These are phyloP conservation scores for Pestalotiopsis sp. DNA, from an alignment of 2,329 filamentous ascomycete species.

Conservation along the genomic window DNA sequence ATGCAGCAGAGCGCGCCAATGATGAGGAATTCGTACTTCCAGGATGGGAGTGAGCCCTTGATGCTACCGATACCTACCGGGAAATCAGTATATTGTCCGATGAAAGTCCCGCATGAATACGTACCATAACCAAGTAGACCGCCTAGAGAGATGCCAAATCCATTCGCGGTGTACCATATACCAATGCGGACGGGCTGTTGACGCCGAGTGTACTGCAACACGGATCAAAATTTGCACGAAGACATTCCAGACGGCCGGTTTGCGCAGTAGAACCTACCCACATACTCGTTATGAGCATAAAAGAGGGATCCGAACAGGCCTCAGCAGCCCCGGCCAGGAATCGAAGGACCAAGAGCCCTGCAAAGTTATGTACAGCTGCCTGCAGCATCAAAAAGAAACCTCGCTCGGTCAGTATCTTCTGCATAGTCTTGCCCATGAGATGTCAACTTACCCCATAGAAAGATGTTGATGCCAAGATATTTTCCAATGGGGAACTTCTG, in stretches of 20 bases:
- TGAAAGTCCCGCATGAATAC: not conserved
- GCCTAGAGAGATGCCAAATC: constrained; percentile 56
- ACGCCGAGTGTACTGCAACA: constrained; percentile 48
- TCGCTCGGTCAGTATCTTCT: not conserved
- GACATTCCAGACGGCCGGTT: not conserved
- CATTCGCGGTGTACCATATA: constrained; percentile 58
- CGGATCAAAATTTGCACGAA: not conserved
- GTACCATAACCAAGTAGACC: constrained; percentile 54
- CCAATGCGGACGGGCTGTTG: constrained; percentile 60
- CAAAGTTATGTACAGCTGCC: constrained; percentile 52
- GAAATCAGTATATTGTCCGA: not conserved
- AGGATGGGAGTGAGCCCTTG: constrained; percentile 51
- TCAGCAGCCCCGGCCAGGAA: constrained; percentile 57
- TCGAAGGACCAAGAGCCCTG: constrained; percentile 51
- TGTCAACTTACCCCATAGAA: constrained; percentile 34
- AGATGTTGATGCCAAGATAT: constrained; percentile 52
- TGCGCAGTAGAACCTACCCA: constrained; percentile 38
- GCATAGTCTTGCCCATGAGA: not conserved
- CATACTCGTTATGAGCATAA: constrained; percentile 62
- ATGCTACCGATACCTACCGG: constrained; percentile 49
- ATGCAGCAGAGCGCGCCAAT: constrained; percentile 29
- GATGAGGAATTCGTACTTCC: constrained; percentile 63
- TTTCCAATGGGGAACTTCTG: constrained; percentile 55
- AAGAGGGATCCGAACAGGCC: constrained; percentile 55
- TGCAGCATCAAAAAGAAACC: constrained; percentile 53